phyloP scores from a whole-genome alignment of 148 eudicot species.

The Camellia granthamiana region DNA sequence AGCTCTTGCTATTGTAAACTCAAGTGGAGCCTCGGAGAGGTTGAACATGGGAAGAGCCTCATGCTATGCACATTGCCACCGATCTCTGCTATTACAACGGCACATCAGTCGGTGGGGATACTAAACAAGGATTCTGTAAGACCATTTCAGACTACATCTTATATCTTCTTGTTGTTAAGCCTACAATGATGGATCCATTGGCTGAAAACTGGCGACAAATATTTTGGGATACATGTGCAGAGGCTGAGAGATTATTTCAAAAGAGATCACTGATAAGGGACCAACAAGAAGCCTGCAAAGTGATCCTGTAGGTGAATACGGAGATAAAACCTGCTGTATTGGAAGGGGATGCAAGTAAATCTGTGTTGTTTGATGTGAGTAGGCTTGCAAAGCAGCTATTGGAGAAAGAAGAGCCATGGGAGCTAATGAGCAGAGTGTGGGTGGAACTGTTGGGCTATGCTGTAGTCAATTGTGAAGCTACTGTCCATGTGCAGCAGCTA shows the following conservation, averaged over 20 bases:
- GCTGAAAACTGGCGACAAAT: constrained; percentile 31
- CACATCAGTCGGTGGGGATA: too few species aligned
- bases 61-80: constrained; percentile 3
- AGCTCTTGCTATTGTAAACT: neutral
- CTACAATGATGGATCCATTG: constrained; percentile 29
- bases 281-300: neutral
- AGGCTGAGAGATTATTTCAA: constrained; percentile 23
- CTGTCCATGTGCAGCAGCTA: neutral
- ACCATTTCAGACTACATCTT: constrained; percentile 37
- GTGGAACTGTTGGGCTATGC: neutral
- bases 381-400: neutral
- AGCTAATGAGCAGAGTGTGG: neutral
- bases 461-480: neutral
- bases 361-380: neutral
- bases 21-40: constrained; percentile 3
- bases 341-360: neutral
- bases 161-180: constrained; percentile 31
- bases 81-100: neutral
- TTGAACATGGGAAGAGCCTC: neutral
- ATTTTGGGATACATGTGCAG: constrained; percentile 36
- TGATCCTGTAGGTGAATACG: neutral
- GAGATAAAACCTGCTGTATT: neutral
- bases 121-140: neutral
- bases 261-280: neutral
- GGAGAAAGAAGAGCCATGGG: too few species aligned